phyloP scores from a whole-genome alignment of 1,284 basidiomycete genomes.

The Sporisorium reilianum region DNA sequence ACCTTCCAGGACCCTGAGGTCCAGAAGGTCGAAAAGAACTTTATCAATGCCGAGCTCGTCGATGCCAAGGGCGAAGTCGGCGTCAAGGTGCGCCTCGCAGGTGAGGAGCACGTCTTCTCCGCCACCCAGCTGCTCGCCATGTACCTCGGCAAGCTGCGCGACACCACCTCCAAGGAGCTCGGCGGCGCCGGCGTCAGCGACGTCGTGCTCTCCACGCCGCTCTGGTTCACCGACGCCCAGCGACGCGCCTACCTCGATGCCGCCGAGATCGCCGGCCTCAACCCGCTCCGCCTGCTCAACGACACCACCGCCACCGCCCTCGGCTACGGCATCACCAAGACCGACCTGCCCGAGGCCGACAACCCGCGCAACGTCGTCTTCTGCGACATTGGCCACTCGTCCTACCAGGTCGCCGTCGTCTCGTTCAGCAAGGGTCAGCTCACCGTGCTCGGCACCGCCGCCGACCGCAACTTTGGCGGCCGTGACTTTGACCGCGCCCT shows the following conservation, averaged over 20 bases:
- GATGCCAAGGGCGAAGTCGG: conserved; percentile 68
- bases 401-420: conserved; percentile 68
- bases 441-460: conserved; percentile 66
- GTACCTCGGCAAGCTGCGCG: conserved; percentile 68
- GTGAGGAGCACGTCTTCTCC: conserved; percentile 65
- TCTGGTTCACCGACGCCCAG: conserved; percentile 68
- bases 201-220: conserved; percentile 67
- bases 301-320: conserved; percentile 68
- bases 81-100: conserved; percentile 66
- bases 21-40: conserved; percentile 67
- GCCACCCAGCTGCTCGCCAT: conserved; percentile 69
- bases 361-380: conserved; percentile 68
- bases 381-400: conserved; percentile 69
- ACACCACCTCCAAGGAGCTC: conserved; percentile 65
- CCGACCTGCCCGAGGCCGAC: conserved; percentile 67
- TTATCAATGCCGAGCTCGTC: conserved; percentile 67
- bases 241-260: conserved; percentile 67
- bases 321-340: conserved; percentile 69
- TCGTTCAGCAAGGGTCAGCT: conserved; percentile 69
- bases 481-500: conserved; percentile 68
- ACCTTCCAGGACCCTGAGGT: conserved; percentile 62
- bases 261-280: conserved; percentile 67
- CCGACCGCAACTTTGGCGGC: conserved; percentile 68
- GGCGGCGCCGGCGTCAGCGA: conserved; percentile 66
- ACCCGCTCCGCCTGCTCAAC: conserved; percentile 68